Base-by-base conservation (phyloP, 1,284 basidiomycete species). In the Schizopora paradoxa region DNA sequence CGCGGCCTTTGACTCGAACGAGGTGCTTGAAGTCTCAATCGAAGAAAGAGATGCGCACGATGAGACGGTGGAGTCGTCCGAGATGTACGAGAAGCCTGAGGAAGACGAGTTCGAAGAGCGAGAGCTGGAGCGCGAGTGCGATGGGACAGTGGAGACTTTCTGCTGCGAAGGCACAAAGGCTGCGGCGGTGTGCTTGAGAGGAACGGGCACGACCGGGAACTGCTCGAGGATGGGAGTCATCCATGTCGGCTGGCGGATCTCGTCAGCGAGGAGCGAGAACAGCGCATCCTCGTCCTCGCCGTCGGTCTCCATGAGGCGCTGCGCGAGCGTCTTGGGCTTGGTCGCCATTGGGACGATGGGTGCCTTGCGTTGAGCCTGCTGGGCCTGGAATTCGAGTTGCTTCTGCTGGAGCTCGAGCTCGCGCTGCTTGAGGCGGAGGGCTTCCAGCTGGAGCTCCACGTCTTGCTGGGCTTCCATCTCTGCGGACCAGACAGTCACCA, bases 51-150 rank as follows among this genome's bases (percentile, higher is more conserved):
- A 83, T 82, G 57, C 74, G 73, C 47, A 84, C 85, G 63, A 54
- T 27, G 76, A 74, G 5, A 70, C 63, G 41, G 63, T 64, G 36
- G 75, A 68, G 49, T 63, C 62, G 41, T 49, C 55, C 14, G 77
- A 79, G 43, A 69, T 66, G 58, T 74, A 74, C 21, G 82, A 82
- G 59, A 77, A 73, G 51, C 73, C 74, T 14, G 82, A 83, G 62
- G 74, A 75, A 51, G 81, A 81, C 68, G 74, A 11, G 39, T 40
- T 76, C 55, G 79, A 85, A 36, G 83, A 83, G 56, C 75, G 73
- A 44, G 85, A 87, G 65, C 82, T 84, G 59, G 79, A 85, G 51
- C 82, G 80, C 13, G 85, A 87, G 60, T 80, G 79, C 82, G 51
- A 82, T 79, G n/a, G 84, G 86, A 60, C 79, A 79, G 70, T 66